Conservation (phyloP, 1,139 yeast genomes). For the Zygotorulaspora mrakii region DNA sequence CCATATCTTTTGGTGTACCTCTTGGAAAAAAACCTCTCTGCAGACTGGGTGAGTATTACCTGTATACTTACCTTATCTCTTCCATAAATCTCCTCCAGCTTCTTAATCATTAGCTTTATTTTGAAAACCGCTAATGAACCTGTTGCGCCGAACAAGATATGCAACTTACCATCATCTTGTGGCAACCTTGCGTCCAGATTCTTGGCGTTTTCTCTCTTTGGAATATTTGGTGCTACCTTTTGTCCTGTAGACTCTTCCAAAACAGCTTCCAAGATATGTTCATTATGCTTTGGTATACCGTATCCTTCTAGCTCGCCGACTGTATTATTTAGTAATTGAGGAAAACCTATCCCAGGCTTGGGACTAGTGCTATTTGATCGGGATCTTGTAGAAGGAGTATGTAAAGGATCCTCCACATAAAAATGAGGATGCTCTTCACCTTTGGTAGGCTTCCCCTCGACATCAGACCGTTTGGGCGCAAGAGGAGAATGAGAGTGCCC, state of each 20-base stretch:
- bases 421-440: slow-evolving; percentile 73
- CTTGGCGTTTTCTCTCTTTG: slow-evolving; percentile 46
- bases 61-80: slow-evolving; percentile 70
- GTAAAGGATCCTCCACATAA: slow-evolving; percentile 65
- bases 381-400: slow-evolving; percentile 38
- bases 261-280: slow-evolving; percentile 21
- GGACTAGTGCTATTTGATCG: slow-evolving; percentile 41
- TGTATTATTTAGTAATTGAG: slow-evolving; percentile 4
- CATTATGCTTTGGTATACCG: slow-evolving; percentile 6
- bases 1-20: slow-evolving; percentile 32
- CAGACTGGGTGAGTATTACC: slow-evolving; percentile 73
- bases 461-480: slow-evolving; percentile 2
- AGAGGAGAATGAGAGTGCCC: slow-evolving; percentile 3
- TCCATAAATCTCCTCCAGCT: slow-evolving; percentile 76
- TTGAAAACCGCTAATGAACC: slow-evolving; percentile 82
- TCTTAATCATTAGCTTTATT: slow-evolving; percentile 67
- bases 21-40: slow-evolving; percentile 70
- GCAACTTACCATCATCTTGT: slow-evolving; percentile 86
- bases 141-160: slow-evolving; percentile 82
- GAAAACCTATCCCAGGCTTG: slow-evolving; percentile 17
- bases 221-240: slow-evolving; percentile 27
- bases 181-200: slow-evolving; percentile 78
- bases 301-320: slow-evolving; percentile 12
- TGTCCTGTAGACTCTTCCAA: slow-evolving; percentile 21
- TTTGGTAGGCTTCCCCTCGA: slow-evolving; percentile 5